phyloP scores from a whole-genome alignment of 1,284 basidiomycete genomes.

The Cutaneotrichosporon arboriforme region DNA sequence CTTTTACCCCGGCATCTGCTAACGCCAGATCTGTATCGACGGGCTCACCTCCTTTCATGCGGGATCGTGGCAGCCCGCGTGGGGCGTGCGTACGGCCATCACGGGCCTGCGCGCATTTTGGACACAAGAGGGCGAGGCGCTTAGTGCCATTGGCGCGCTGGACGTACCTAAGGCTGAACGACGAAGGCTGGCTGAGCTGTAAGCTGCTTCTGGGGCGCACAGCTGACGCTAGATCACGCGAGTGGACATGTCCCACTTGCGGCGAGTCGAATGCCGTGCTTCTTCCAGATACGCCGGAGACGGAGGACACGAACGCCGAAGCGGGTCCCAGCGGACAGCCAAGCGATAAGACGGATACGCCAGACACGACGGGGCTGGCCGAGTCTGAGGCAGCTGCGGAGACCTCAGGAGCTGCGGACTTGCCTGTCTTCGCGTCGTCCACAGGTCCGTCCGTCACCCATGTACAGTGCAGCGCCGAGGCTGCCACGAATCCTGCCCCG shows the following conservation, averaged over 20 bases:
- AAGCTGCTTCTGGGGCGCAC: constrained; percentile 41
- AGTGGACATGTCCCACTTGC: constrained; percentile 76
- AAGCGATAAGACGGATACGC: too few relatives aligned
- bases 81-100: constrained; percentile 95
- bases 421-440: too few relatives aligned
- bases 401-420: too few relatives aligned
- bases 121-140: constrained; percentile 77
- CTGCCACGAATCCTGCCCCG: too few relatives aligned
- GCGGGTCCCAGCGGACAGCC: not conserved
- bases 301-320: not conserved
- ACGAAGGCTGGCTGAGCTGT: constrained; percentile 72
- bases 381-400: too few relatives aligned
- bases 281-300: constrained; percentile 48
- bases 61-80: constrained; percentile 82
- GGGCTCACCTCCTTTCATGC: constrained; percentile 71
- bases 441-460: too few relatives aligned
- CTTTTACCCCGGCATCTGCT: constrained; percentile 11
- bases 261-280: constrained; percentile 61
- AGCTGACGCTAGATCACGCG: constrained; percentile 59
- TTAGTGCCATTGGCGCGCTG: constrained; percentile 83
- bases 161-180: constrained; percentile 74
- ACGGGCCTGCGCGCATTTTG: constrained; percentile 88
- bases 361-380: too few relatives aligned
- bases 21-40: constrained; percentile 71
- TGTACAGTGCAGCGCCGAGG: too few relatives aligned